phyloP scores from a whole-genome alignment of 345 rosid genomes.

The Ricinus communis region DNA sequence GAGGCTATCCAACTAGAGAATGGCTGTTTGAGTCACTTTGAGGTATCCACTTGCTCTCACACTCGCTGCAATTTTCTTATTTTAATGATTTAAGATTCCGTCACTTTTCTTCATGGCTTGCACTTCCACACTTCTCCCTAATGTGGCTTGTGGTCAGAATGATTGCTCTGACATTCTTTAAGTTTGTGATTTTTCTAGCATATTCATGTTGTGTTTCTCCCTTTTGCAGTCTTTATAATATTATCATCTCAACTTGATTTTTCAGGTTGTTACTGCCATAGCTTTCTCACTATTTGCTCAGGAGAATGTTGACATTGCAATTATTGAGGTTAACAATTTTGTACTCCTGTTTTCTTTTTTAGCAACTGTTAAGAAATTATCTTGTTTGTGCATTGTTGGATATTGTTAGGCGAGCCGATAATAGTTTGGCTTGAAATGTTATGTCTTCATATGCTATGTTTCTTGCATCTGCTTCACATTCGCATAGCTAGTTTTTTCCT shows the following conservation, averaged over 20 bases:
- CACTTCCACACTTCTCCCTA: background rate
- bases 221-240: background rate
- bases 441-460: background rate
- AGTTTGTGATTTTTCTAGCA: background rate
- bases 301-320: conserved; percentile 71
- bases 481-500: background rate
- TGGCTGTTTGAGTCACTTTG: conserved; percentile 82
- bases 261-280: conserved; percentile 80
- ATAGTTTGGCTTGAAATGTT: background rate
- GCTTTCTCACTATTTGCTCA: conserved; percentile 73
- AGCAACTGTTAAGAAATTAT: background rate
- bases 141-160: background rate
- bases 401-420: too few relatives aligned
- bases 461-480: background rate
- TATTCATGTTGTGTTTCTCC: background rate
- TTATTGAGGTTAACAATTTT: conserved; percentile 57
- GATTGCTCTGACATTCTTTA: background rate
- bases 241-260: background rate
- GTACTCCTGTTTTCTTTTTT: background rate
- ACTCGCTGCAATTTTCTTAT: background rate
- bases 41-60: conserved; percentile 45
- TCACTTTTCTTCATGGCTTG: background rate
- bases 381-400: too few relatives aligned
- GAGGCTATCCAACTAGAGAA: conserved; percentile 57
- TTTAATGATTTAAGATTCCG: background rate